Base-by-base conservation (phyloP, 108 stramenopile genomes). In the Aurantiochytrium sp. region DNA sequence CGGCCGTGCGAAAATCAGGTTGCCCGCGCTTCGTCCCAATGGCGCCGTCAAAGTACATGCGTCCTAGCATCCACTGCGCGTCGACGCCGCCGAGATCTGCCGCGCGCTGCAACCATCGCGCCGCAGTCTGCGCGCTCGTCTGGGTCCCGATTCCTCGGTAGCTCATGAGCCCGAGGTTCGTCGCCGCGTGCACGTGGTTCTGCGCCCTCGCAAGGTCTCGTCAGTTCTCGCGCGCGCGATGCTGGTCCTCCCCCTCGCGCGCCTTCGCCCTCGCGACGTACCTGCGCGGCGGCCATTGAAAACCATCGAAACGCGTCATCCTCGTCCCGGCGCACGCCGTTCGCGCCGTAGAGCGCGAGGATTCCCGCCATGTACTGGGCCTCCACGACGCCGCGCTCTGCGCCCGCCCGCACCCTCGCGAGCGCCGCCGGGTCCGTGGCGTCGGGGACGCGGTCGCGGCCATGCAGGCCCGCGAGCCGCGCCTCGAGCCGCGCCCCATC, bases 21-120 rank as follows among this genome's bases (percentile, higher is more conserved):
- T 81, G 42, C 2, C 42, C 39, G 24, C 19, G 24, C 42, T 21
- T 24, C 8, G 22, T 65, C 12, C 73, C 73, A 39, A 81, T 42
- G 42, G 30, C n/a, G 10, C 73, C 73, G 24, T 81, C 73, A 48
- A 48, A 81, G 24, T 81, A 81, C 45, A 81, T 48, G n/a, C 73
- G 39, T n/a, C 73, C 73, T 22, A 81, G 45, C 73, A 81, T 81
- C 73, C 73, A 81, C 73, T 81, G 73, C 24, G 73, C 73, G 45
- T 81, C 73, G 1, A 27, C 1, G 39, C 30, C 45, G 45, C 73
- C 73, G 12, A 21, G 1, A 12, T 81, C 19, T 2, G 36, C 73
- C 17, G 42, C 73, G 32, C 42, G 42, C 24, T 81, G 0, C 0
- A 81, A 81, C 73, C 73, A 81, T 12, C 45, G 39, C 42, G 42